phyloP scores from a whole-genome alignment of 768 basidiomycete genomes.

The Suillus sp. region DNA sequence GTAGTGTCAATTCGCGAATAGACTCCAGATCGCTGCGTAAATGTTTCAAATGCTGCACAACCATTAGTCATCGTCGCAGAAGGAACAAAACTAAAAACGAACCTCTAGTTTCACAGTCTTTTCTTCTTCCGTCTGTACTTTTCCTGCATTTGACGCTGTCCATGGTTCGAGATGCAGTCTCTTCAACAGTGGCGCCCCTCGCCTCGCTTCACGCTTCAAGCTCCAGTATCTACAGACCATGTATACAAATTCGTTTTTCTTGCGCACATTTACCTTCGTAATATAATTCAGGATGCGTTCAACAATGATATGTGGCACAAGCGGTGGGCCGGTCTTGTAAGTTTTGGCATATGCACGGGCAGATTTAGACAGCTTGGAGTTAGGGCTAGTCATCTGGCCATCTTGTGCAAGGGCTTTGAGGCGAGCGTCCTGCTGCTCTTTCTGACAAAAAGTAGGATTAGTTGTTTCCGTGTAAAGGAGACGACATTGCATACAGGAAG shows the following conservation, averaged over 20 bases:
- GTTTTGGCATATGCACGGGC: slow-evolving; percentile 91
- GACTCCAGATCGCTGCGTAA: slow-evolving; percentile 78
- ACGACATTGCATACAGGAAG: slow-evolving; percentile 63
- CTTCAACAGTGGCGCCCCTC: slow-evolving; percentile 93
- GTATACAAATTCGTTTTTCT: slow-evolving; percentile 75
- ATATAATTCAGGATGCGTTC: slow-evolving; percentile 78
- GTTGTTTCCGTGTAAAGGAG: background rate
- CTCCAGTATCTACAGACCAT: slow-evolving; percentile 94
- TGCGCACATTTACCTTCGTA: slow-evolving; percentile 64
- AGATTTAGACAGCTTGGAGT: slow-evolving; percentile 62
- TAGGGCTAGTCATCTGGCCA: slow-evolving; percentile 42
- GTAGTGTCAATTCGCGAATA: slow-evolving; percentile 64
- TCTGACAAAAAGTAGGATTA: slow-evolving; percentile 38
- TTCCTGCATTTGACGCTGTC: slow-evolving; percentile 75
- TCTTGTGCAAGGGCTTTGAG: slow-evolving; percentile 53
- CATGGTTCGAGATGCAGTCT: slow-evolving; percentile 95
- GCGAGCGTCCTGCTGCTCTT: slow-evolving; percentile 68
- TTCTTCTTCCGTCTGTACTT: slow-evolving; percentile 78
- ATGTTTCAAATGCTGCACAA: slow-evolving; percentile 52
- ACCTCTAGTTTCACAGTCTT: slow-evolving; percentile 83
- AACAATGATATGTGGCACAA: slow-evolving; percentile 86
- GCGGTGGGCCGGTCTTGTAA: slow-evolving; percentile 89
- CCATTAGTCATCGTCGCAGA: slow-evolving; percentile 9
- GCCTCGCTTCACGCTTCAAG: slow-evolving; percentile 88
- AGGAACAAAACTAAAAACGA: slow-evolving; percentile 23